A percentile compares a stretch with the other conserved stretches of the same genome.
phyloP scores from a whole-genome alignment of 805 yeast species.

The Hanseniaspora lindneri region DNA sequence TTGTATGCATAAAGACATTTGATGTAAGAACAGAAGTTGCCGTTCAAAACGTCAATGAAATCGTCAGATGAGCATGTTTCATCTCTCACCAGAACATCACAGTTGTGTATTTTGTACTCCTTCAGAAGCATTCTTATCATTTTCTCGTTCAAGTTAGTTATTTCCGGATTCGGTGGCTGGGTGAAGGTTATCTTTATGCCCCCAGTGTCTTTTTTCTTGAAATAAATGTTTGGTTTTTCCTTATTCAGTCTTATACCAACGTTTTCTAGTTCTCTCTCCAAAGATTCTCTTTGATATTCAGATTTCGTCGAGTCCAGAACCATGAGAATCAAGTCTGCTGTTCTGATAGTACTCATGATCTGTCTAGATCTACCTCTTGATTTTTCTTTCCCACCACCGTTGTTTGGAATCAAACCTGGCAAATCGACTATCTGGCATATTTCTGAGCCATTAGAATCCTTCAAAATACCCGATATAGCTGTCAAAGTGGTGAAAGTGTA shows the following conservation, averaged over 20 bases:
- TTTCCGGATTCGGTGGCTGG: constrained; percentile 58
- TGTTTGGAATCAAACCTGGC: constrained; percentile 95
- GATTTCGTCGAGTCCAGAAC: constrained; percentile 93
- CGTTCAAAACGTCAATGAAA: constrained; percentile 82
- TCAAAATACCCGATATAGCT: constrained; percentile 90
- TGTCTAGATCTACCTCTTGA: constrained; percentile 97
- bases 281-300: constrained; percentile 70
- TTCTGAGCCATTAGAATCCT: constrained; percentile 82
- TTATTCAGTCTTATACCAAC: constrained; percentile 88
- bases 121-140: constrained; percentile 63
- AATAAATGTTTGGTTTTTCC: constrained; percentile 61
- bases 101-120: constrained; percentile 84
- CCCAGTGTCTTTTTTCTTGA: constrained; percentile 74
- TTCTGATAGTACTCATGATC: constrained; percentile 90
- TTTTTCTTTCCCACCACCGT: constrained; percentile 92
- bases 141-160: constrained; percentile 50
- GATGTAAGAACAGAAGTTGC: constrained; percentile 73
- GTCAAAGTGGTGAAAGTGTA: constrained; percentile 94
- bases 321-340: constrained; percentile 87
- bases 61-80: constrained; percentile 86
- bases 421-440: constrained; percentile 84
- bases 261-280: constrained; percentile 81
- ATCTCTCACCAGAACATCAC: constrained; percentile 83
- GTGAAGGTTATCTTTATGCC: constrained; percentile 78
- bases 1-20: constrained; percentile 89